Conservation (phyloP, 768 basidiomycete genomes). For the Trametes cingulata region DNA sequence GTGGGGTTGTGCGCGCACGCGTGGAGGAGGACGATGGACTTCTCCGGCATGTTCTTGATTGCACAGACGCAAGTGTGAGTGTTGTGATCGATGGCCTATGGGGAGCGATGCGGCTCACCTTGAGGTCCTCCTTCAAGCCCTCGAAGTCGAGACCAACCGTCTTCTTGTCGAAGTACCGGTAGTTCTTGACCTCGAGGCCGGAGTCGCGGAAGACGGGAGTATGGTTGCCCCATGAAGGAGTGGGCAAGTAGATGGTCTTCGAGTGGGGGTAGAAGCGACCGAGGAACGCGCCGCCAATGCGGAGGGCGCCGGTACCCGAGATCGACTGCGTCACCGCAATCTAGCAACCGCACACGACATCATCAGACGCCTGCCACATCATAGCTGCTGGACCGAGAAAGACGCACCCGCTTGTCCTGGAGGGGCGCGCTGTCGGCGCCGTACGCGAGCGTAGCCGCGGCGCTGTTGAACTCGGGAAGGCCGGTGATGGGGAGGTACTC, state of each 20-base stretch:
- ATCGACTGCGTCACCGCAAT: slow-evolving; percentile 90
- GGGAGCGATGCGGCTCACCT: slow-evolving; percentile 45
- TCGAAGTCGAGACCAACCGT: slow-evolving; percentile 92
- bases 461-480: slow-evolving; percentile 79
- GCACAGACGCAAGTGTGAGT: background rate
- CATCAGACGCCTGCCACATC: slow-evolving; percentile 7
- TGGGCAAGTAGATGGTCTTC: slow-evolving; percentile 88
- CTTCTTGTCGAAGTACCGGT: slow-evolving; percentile 92
- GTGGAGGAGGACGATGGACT: slow-evolving; percentile 86
- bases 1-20: slow-evolving; percentile 99
- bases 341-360: slow-evolving; percentile 38
- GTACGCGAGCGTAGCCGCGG: slow-evolving; percentile 89
- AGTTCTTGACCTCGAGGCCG: slow-evolving; percentile 88
- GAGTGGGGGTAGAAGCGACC: slow-evolving; percentile 85
- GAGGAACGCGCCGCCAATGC: slow-evolving; percentile 92
- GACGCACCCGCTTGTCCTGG: slow-evolving; percentile 67
- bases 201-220: slow-evolving; percentile 92
- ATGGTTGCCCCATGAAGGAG: slow-evolving; percentile 98
- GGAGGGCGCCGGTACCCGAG: slow-evolving; percentile 96
- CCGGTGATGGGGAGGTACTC: slow-evolving; percentile 98
- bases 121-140: slow-evolving; percentile 84
- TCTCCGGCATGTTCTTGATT: slow-evolving; percentile 63
- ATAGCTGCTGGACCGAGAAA: background rate
- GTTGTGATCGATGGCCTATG: background rate
- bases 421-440: slow-evolving; percentile 78